These are phyloP conservation scores for Panicum hallii DNA, from an alignment of 202 grass and related monocot genomes.

Conservation along the genomic window DNA sequence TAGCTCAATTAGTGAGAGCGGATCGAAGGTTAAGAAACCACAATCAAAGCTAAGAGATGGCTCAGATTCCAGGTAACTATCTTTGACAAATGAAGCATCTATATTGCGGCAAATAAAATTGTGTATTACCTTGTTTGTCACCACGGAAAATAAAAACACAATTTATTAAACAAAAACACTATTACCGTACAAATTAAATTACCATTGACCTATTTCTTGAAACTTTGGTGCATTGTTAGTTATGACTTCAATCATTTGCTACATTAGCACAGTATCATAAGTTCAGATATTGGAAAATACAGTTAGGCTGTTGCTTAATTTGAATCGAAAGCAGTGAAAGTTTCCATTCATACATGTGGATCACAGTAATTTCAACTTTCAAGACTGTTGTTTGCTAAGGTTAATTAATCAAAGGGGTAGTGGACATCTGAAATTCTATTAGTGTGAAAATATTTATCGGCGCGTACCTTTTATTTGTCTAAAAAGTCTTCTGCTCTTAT, in stretches of 20 bases:
- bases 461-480: background rate
- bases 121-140: constrained; percentile 20
- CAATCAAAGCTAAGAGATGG: constrained; percentile 72
- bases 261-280: constrained; percentile 6
- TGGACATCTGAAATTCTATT: background rate
- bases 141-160: constrained; percentile 22
- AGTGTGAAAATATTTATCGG: background rate
- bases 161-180: constrained; percentile 2
- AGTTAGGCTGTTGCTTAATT: background rate
- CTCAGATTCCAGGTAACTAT: constrained; percentile 78
- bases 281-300: constrained; percentile 23
- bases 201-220: constrained; percentile 2
- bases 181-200: background rate
- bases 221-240: constrained; percentile 11
- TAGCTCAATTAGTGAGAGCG: constrained; percentile 52
- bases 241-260: background rate
- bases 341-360: constrained; percentile 4
- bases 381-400: constrained; percentile 8
- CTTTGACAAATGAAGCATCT: constrained; percentile 13
- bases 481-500: constrained; percentile 10
- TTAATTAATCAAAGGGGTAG: constrained; percentile 20
- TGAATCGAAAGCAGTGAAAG: constrained; percentile 17
- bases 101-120: constrained; percentile 11
- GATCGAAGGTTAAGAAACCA: constrained; percentile 88
- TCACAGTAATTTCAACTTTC: background rate